These are phyloP conservation scores for Corchorus olitorius DNA, from an alignment of 345 rosid species.

Conservation along the genomic window DNA sequence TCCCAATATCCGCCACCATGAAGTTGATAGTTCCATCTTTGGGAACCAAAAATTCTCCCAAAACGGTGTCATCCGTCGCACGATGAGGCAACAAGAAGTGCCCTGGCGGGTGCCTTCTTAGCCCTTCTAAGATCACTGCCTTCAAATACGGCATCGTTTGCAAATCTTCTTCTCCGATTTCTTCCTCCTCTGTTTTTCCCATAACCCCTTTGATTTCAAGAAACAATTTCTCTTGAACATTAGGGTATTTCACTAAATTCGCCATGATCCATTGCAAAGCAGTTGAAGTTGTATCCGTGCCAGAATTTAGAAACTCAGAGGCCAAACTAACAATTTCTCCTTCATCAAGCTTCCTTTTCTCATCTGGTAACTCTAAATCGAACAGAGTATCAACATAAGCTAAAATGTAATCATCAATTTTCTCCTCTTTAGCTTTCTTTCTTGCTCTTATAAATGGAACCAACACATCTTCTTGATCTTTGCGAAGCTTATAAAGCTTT, in stretches of 20 bases:
- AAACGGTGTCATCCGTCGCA: conserved; percentile 27
- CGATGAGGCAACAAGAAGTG: conserved; percentile 33
- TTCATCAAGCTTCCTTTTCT: conserved; percentile 37
- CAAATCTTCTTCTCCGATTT: conserved; percentile 30
- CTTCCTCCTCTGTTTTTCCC: conserved; percentile 8
- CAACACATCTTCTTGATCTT: neutral
- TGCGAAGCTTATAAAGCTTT: neutral
- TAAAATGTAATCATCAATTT: neutral
- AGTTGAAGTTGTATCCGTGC: conserved; percentile 37
- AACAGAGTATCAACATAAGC: neutral
- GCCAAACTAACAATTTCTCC: conserved; percentile 13
- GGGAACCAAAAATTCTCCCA: conserved; percentile 36
- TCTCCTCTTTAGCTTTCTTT: neutral
- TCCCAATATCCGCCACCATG: conserved; percentile 35
- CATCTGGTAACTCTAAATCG: conserved; percentile 10
- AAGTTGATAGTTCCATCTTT: conserved; percentile 28
- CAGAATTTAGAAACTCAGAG: conserved; percentile 17
- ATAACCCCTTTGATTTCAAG: conserved; percentile 25
- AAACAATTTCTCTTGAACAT: conserved; percentile 25
- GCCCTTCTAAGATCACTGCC: conserved; percentile 33
- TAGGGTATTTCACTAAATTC: conserved; percentile 32
- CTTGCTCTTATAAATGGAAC: neutral
- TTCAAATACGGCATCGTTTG: conserved; percentile 35
- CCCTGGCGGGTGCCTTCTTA: conserved; percentile 35
- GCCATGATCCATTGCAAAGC: conserved; percentile 46